These are phyloP conservation scores for Cerioporus squamosus DNA, from an alignment of 1,284 basidiomycete genomes.

Conservation along the genomic window DNA sequence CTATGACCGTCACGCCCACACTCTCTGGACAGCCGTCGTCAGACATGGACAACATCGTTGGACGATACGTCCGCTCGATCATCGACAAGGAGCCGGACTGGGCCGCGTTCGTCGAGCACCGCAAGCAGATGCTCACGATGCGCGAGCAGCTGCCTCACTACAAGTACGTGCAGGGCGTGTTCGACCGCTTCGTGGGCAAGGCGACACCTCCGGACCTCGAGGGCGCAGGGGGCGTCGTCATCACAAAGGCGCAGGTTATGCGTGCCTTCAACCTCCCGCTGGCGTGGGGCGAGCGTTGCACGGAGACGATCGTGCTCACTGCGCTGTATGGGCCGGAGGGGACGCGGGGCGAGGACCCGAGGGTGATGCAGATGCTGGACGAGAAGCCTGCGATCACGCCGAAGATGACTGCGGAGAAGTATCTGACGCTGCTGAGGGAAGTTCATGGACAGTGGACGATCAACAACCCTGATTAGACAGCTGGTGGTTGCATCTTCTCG, in stretches of 20 bases:
- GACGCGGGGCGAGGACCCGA: constrained; percentile 48
- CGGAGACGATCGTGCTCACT: constrained; percentile 55
- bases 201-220: constrained; percentile 28
- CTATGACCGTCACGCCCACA: constrained; percentile 13
- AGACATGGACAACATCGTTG: constrained; percentile 27
- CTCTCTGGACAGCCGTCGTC: constrained; percentile 16
- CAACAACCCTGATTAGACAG: background rate
- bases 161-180: constrained; percentile 33
- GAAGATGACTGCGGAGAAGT: constrained; percentile 49
- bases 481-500: too few species aligned
- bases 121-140: constrained; percentile 25
- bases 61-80: constrained; percentile 27
- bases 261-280: constrained; percentile 51
- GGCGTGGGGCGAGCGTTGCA: constrained; percentile 50
- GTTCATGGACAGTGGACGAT: constrained; percentile 42
- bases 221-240: constrained; percentile 22
- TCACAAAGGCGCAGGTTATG: constrained; percentile 58
- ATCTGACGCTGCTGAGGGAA: constrained; percentile 50
- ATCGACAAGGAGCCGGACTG: constrained; percentile 28
- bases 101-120: constrained; percentile 28
- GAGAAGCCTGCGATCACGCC: constrained; percentile 43
- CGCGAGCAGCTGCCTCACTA: constrained; percentile 33
- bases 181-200: constrained; percentile 29
- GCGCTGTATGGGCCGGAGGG: constrained; percentile 62
- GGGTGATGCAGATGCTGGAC: constrained; percentile 53